Percentiles rank a stretch among this genome's conserved stretches.
phyloP scores from a whole-genome alignment of 768 basidiomycete genomes.

The Lactarius indigo region DNA sequence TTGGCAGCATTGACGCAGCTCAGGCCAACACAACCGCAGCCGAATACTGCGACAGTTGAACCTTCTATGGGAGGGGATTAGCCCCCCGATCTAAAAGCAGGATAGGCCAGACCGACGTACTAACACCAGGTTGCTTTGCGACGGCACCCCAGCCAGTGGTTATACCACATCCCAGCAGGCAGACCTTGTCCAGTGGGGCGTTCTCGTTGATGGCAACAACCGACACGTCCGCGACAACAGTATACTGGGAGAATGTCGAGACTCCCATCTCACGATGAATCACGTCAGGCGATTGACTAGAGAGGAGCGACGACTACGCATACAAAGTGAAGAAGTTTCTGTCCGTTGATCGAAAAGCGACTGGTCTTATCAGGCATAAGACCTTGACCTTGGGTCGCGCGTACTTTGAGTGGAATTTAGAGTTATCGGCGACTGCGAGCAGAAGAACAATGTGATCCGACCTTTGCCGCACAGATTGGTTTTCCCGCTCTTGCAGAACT shows the following conservation, averaged over 20 bases:
- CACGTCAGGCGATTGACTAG: not conserved
- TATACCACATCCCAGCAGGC: conserved; percentile 93
- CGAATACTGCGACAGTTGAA: conserved; percentile 91
- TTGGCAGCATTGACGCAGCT: conserved; percentile 83
- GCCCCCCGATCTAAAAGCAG: too few species aligned
- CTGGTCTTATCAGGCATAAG: conserved; percentile 88
- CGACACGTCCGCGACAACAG: conserved; percentile 95
- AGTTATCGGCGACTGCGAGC: not conserved
- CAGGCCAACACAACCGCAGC: conserved; percentile 94
- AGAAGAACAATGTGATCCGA: conserved; percentile 30
- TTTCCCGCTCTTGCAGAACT: conserved; percentile 98
- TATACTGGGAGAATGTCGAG: conserved; percentile 99
- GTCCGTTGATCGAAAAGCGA: conserved; percentile 87
- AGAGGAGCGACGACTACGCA: conserved; percentile 31
- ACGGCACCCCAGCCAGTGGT: conserved; percentile 99
- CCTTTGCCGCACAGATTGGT: conserved; percentile 98
- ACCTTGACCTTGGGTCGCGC: conserved; percentile 90
- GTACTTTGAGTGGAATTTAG: conserved; percentile 48
- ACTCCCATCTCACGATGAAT: conserved; percentile 78
- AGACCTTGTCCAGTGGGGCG: conserved; percentile 95
- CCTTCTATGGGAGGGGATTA: conserved; percentile 47
- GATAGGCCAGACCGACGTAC: conserved; percentile 40
- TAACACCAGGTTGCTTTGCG: conserved; percentile 82
- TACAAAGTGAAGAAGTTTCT: conserved; percentile 89
- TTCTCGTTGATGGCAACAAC: conserved; percentile 84